phyloP scores from a whole-genome alignment of 2,329 filamentous ascomycete genomes.

The Aspergillus ibericus region DNA sequence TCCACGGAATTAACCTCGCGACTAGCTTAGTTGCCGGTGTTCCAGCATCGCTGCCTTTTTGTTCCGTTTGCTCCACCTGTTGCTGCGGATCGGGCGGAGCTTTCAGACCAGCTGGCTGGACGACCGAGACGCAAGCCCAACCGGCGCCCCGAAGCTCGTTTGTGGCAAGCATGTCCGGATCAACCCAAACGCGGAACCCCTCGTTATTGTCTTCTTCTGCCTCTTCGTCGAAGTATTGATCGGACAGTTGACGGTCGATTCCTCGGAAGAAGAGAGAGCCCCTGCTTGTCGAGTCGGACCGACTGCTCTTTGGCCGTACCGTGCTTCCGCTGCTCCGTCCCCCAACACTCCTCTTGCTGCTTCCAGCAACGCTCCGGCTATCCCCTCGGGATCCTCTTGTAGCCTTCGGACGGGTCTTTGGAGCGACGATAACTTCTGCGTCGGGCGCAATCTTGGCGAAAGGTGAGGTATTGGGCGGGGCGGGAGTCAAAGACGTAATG shows the following conservation, averaged over 20 bases:
- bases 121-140: constrained; percentile 80
- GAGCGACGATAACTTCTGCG: constrained; percentile 95
- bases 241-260: constrained; percentile 67
- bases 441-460: constrained; percentile 94
- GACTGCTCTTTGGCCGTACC: constrained; percentile 57
- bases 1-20: constrained; percentile 74
- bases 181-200: constrained; percentile 77
- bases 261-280: constrained; percentile 71
- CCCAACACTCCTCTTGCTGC: constrained; percentile 70
- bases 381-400: constrained; percentile 65
- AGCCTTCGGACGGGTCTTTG: constrained; percentile 77
- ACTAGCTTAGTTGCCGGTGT: constrained; percentile 67
- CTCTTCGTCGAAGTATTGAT: constrained; percentile 77
- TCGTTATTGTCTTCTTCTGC: constrained; percentile 54
- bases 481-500: constrained; percentile 78
- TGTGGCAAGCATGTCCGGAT: constrained; percentile 70
- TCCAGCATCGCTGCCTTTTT: constrained; percentile 57
- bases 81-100: constrained; percentile 68
- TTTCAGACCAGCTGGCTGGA: constrained; percentile 76
- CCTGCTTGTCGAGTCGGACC: constrained; percentile 61
- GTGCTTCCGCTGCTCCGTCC: constrained; percentile 74
- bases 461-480: constrained; percentile 64
- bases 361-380: constrained; percentile 75
- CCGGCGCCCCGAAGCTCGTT: constrained; percentile 73
- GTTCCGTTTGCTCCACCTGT: constrained; percentile 66